Base-by-base conservation (phyloP, 192 early-diverging fungal genomes). In the Obelidium mucronatum region DNA sequence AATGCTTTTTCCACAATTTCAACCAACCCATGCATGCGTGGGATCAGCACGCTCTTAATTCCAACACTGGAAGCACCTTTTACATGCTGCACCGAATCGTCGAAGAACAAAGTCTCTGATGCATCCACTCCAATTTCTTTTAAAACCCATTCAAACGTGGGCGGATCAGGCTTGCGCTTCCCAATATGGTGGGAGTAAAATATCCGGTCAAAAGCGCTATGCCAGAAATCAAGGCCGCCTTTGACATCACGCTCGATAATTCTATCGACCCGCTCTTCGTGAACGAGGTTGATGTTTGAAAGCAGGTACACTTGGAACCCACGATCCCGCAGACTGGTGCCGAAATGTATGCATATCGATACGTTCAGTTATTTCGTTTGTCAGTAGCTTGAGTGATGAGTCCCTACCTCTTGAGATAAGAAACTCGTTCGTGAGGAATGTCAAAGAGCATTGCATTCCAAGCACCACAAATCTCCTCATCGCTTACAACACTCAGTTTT, bases 381-480 rank as follows among this genome's bases (percentile, higher is more conserved):
- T 53, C 0, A 24, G 19, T 61, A n/a, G n/a, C n/a, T n/a, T n/a
- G n/a, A n/a, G n/a, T n/a, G n/a, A n/a, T n/a, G n/a, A n/a, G n/a
- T n/a, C n/a, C n/a, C n/a, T n/a, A n/a, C n/a, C n/a, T n/a, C n/a
- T 24, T 11, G 24, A 58, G 55, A 31, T 58, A 58, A 11, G 55
- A 17, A 39, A 67, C 24, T 30, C 66, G n/a, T 11, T 4, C 13
- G 26, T 42, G 13, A 5, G 42, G 40, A 5, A 67, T 52, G 44
- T 67, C 66, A 17, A 67, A 36, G 6, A 67, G 42, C 66, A 67
- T 67, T 26, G 66, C 66, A 39, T 67, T 67, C 66, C 66, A 67
- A 30, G 40, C 42, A 15, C 2, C 42, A 26, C 11, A n/a, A 24
- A 67, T 51, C 40, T 11, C 26, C 15, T 42, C 42, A 34, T 40